Percentiles rank a stretch among this genome's conserved stretches.
These are phyloP conservation scores for Apiotrichum montevideense DNA, from an alignment of 1,284 basidiomycete species.

Conservation along the genomic window DNA sequence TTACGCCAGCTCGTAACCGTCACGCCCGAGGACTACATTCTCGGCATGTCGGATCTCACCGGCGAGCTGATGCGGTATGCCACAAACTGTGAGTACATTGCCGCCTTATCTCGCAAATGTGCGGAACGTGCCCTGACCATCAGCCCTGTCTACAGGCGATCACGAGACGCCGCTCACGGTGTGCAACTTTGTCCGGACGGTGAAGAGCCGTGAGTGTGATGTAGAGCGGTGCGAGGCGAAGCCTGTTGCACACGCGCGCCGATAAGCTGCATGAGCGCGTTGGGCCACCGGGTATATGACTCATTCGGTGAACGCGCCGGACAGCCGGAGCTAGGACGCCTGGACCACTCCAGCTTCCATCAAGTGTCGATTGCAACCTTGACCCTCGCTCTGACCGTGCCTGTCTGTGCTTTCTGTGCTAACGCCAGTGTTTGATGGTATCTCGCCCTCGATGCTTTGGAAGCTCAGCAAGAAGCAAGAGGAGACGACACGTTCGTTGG, in stretches of 20 bases:
- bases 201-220: constrained; percentile 61
- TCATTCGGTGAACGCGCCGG: no score
- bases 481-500: constrained; percentile 75
- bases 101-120: background rate
- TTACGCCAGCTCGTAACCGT: constrained; percentile 51
- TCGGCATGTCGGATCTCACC: constrained; percentile 88
- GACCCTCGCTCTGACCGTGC: background rate
- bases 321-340: no score
- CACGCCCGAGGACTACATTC: constrained; percentile 80
- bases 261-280: no score
- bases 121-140: background rate
- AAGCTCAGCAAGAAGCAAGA: constrained; percentile 78
- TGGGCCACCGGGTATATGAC: no score
- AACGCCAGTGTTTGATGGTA: constrained; percentile 33
- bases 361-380: no score
- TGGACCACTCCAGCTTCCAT: no score
- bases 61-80: constrained; percentile 95
- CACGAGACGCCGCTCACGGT: constrained; percentile 63
- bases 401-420: background rate
- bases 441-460: constrained; percentile 25
- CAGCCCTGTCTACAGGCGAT: constrained; percentile 59
- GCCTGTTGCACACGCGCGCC: no score
- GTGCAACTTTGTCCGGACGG: constrained; percentile 69
- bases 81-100: constrained; percentile 52
- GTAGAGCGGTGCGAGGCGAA: no score